Evolutionary conservation across 495 filamentous ascomycete species (phyloP).

Genomic region (Neurospora cerealis): DNA sequence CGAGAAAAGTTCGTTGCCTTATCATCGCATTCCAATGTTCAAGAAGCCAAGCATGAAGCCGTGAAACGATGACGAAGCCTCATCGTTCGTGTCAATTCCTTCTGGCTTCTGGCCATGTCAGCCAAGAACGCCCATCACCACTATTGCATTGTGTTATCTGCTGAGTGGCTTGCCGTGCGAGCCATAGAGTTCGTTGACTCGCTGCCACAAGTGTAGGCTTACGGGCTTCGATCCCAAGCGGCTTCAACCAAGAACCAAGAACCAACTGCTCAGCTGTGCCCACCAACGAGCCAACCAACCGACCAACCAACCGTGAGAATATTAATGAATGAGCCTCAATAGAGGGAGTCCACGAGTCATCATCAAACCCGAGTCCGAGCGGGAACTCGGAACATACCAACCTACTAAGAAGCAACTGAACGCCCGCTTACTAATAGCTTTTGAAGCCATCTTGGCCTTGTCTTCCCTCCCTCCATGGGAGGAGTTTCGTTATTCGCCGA

Average conservation of each 20-base stretch:
- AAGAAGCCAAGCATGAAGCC: neutral
- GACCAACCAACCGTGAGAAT: neutral
- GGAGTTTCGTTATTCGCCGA: neutral
- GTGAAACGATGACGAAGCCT: neutral
- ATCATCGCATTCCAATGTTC: neutral
- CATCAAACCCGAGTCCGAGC: neutral
- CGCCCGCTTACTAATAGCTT: neutral
- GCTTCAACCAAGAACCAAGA: neutral
- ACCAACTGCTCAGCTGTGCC: neutral
- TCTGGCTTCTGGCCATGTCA: neutral
- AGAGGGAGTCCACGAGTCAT: neutral
- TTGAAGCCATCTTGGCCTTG: neutral
- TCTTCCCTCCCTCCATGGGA: neutral
- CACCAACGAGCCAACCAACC: neutral
- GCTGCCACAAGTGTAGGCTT: neutral
- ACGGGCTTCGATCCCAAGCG: neutral
- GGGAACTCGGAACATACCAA: neutral
- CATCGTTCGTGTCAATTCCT: neutral
- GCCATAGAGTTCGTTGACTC: neutral
- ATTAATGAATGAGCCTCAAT: neutral
- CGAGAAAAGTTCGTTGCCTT: neutral
- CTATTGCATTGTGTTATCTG: neutral
- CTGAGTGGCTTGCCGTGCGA: neutral
- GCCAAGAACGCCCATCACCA: neutral
- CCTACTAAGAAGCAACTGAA: neutral